Base-by-base conservation (phyloP, 2,329 filamentous ascomycete species). In the Fusarium sp. region DNA sequence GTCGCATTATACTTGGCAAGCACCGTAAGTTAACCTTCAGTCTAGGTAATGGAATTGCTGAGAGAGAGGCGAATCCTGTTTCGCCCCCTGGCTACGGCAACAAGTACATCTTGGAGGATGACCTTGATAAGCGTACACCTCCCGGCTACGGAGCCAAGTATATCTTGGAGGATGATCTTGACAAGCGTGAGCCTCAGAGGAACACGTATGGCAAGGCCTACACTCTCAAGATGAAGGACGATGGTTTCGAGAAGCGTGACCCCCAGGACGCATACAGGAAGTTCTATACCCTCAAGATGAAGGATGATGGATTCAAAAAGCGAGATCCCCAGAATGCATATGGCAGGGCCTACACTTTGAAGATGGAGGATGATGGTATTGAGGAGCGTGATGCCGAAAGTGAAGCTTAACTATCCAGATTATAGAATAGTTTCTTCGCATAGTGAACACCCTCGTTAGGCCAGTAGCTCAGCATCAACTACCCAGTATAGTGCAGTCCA, bases 1-100 rank as follows among this genome's bases (percentile, higher is more conserved):
- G 33, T 20, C 11, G 3, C 6, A 1, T 7, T 16, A 5, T 8
- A 0, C 2, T 0, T 6, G 6, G 1, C 3, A 5, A 10, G 15
- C 7, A 22, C 9, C 4, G 18, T 0, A 3, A 11, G 8, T 15
- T 65, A 15, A 65, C 7, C 3, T 14, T 22, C 0, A 12, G 3
- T 13, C 4, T 12, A 54, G 48, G 2, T 1, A 20, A 35, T 24
- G 24, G 1, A 7, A 16, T 65, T 4, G 26, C 41, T 2, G 11
- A 65, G 11, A 42, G 62, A 13, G 62, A 64, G 6, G 30, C 24
- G 5, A 18, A 36, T 2, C n/a, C 57, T 8, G 15, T 35, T 35
- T 6, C 24, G 3, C 20, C 31, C 13, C 45, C 45, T 31, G 7
- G 6, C 7, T 48, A 48, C 5, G 45, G 28, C 7, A 11, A 7